Evolutionary conservation across 2,329 filamentous ascomycete species (phyloP), one percentile per base, ranked within the genome.

Genomic region (Diplodia mutila): DNA sequence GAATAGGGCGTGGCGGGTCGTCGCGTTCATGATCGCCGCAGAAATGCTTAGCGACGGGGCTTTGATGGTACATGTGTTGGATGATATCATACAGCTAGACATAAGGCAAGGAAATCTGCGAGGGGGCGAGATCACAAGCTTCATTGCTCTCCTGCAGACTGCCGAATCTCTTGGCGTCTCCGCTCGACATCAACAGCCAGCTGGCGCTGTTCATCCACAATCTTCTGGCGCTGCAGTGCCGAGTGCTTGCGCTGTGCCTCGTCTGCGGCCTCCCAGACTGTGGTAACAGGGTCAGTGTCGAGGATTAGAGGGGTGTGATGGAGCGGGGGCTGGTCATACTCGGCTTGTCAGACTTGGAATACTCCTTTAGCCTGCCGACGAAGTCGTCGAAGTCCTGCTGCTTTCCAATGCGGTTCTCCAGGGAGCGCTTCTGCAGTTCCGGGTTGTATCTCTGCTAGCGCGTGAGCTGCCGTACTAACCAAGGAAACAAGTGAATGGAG

Each of bases 381-480:
- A 97, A 98, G 67, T 93, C 87, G 76, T 97, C 91, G 73, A 97
- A 97, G 68, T 97, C 93, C 79, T 94, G 86, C 75, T 95, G 88
- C 69, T 87, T 87, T 77, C 91, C 88, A 68, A 90, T 85, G 21
- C 93, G 87, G 68, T 89, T 87, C 79, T 94, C 93, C n/a, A 97
- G 82, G 70, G 91, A 93, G 75, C 91, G 88, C 79, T 92, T 91
- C 77, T 95, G 91, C n/a, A 99, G 86, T 39, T 98, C 95, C 0
- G 94, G 94, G 79, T 94, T 98, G 83, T 98, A 98, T 80, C 86
- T 89, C 82, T 92, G 71, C 23, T 37, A n/a, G 21, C 42, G 25
- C n/a, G 65, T 59, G 29, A 61, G 42, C 52, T 51, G 16, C 42
- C 2, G 25, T 55, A 16, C 52, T 8, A 21, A n/a, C 37, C 18